Percentiles rank a stretch among this genome's conserved stretches.
Conservation (phyloP, 139 green algal genomes). For the Micractinium conductrix region DNA sequence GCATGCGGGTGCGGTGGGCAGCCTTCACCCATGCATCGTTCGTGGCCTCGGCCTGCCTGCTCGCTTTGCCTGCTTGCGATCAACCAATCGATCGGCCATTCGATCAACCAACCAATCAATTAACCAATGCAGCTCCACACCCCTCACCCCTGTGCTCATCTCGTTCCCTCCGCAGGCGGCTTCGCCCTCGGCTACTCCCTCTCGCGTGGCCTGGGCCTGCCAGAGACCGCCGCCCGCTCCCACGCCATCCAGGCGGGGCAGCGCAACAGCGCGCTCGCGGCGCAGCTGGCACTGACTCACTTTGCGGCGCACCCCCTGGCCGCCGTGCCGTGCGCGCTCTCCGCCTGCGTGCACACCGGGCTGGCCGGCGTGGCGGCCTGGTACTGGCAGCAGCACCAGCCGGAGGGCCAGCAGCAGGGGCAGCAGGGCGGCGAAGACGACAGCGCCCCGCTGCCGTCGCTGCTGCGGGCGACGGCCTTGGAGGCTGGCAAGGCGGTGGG, state of each 20-base stretch:
- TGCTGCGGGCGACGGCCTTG: not conserved
- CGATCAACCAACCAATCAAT: too few relatives aligned
- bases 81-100: too few relatives aligned
- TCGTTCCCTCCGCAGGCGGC: constrained; percentile 46
- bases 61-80: not conserved
- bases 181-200: constrained; percentile 69
- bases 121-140: too few relatives aligned
- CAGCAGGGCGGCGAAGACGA: not conserved
- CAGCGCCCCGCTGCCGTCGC: not conserved
- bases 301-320: constrained; percentile 74
- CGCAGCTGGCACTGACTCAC: constrained; percentile 76
- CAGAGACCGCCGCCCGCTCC: constrained; percentile 60
- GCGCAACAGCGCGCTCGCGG: constrained; percentile 79
- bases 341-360: constrained; percentile 75
- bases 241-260: constrained; percentile 76
- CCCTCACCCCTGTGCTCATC: too few relatives aligned
- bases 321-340: constrained; percentile 79
- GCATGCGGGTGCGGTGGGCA: constrained; percentile 49
- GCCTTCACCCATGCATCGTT: not conserved
- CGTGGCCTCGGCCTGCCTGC: not conserved
- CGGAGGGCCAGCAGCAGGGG: not conserved
- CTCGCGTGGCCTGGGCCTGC: constrained; percentile 49
- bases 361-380: constrained; percentile 73
- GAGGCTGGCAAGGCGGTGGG: not conserved
- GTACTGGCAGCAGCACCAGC: constrained; percentile 51